A percentile compares a stretch with the other conserved stretches of the same genome.
phyloP scores from a whole-genome alignment of 805 yeast species.

The Kodamaea fukazawae region DNA sequence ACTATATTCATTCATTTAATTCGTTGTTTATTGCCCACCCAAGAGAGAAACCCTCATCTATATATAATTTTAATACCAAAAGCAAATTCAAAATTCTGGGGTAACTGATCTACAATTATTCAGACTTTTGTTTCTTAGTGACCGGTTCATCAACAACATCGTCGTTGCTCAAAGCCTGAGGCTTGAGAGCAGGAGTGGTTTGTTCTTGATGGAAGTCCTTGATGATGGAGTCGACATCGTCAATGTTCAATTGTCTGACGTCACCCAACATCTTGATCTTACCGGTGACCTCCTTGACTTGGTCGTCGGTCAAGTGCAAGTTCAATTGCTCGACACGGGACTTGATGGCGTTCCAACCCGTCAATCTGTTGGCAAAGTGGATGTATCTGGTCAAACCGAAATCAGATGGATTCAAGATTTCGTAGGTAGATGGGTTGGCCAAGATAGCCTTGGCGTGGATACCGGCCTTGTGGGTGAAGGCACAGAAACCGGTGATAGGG shows the following conservation, averaged over 20 bases:
- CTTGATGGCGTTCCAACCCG: slow-evolving; percentile 99
- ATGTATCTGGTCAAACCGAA: slow-evolving; percentile 95
- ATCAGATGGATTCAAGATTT: slow-evolving; percentile 90
- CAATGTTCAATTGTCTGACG: slow-evolving; percentile 88
- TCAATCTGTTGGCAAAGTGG: slow-evolving; percentile 95
- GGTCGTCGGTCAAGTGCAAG: slow-evolving; percentile 83
- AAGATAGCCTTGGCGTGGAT: slow-evolving; percentile 98
- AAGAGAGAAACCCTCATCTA: no score
- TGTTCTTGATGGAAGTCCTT: slow-evolving; percentile 86
- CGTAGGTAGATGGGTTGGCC: slow-evolving; percentile 99
- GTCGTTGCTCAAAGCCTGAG: slow-evolving; percentile 8
- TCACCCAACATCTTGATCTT: slow-evolving; percentile 95
- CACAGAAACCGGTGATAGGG: slow-evolving; percentile 99
- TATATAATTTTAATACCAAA: no score
- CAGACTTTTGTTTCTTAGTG: slow-evolving; percentile 38
- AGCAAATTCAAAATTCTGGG: slow-evolving; percentile 1
- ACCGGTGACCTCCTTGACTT: slow-evolving; percentile 89
- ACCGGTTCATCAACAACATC: slow-evolving; percentile 32
- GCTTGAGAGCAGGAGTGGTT: slow-evolving; percentile 45
- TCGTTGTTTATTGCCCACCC: no score
- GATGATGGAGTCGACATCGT: slow-evolving; percentile 95
- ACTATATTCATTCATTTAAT: no score
- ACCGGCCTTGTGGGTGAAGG: slow-evolving; percentile 99
- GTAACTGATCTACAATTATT: slow-evolving; percentile 12
- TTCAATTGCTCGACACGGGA: slow-evolving; percentile 96